phyloP scores from a whole-genome alignment of 2,329 filamentous ascomycete genomes.

The Coleophoma crateriformis region DNA sequence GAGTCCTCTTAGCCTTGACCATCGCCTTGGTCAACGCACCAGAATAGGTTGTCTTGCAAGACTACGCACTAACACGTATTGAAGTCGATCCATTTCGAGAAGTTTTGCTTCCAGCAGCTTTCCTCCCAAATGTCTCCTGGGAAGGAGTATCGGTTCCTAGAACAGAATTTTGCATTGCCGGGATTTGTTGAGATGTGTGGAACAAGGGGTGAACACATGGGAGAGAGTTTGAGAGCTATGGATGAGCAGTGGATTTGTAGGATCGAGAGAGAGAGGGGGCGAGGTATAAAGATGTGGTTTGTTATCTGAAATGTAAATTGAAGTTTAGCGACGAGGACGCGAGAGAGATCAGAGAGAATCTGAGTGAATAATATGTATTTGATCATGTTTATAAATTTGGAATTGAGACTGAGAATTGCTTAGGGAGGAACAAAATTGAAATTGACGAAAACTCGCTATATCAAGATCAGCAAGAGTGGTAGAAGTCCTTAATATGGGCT shows the following conservation, averaged over 20 bases:
- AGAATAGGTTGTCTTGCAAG: slow-evolving; percentile 35
- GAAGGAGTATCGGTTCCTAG: slow-evolving; percentile 16
- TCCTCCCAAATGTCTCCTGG: slow-evolving; percentile 27
- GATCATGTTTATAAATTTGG: no score
- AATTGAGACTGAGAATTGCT: no score
- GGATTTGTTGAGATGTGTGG: slow-evolving; percentile 44
- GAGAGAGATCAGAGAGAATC: slow-evolving; percentile 39
- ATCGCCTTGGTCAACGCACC: slow-evolving; percentile 42
- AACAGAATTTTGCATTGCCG: slow-evolving; percentile 28
- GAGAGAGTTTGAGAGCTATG: slow-evolving; percentile 38
- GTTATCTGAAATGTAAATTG: slow-evolving; percentile 38
- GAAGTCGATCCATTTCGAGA: slow-evolving; percentile 45
- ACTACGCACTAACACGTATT: slow-evolving; percentile 50
- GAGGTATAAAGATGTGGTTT: slow-evolving; percentile 30
- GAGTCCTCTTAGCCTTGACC: slow-evolving; percentile 44
- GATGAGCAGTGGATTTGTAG: slow-evolving; percentile 36
- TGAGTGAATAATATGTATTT: not conserved
- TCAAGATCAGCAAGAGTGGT: no score
- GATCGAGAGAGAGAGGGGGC: not conserved
- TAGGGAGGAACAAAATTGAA: no score
- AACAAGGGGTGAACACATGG: slow-evolving; percentile 38
- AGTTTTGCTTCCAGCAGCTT: slow-evolving; percentile 39
- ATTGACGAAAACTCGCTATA: no score
- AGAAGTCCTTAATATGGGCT: no score
- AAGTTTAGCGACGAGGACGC: slow-evolving; percentile 42